A percentile compares a stretch with the other conserved stretches of the same genome.
These are phyloP conservation scores for Akanthomyces muscarius DNA, from an alignment of 2,329 filamentous ascomycete genomes.

Conservation along the genomic window DNA sequence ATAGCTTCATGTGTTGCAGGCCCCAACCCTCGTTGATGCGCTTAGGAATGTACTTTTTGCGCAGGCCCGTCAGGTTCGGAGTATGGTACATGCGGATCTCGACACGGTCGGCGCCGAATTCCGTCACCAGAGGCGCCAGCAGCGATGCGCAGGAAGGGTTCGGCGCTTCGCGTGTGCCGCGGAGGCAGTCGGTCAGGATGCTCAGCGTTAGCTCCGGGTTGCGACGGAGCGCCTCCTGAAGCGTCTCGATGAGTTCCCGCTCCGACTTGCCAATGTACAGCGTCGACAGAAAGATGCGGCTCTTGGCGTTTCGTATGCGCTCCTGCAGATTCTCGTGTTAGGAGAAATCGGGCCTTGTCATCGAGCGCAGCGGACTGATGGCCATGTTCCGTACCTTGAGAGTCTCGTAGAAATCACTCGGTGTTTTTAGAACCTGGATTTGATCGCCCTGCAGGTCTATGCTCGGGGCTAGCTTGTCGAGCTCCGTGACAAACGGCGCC, in stretches of 20 bases:
- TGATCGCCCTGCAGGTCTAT: conserved; percentile 81
- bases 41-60: conserved; percentile 78
- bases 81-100: conserved; percentile 98
- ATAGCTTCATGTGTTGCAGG: conserved; percentile 97
- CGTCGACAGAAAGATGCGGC: conserved; percentile 86
- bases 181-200: conserved; percentile 84
- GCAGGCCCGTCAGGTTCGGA: conserved; percentile 83
- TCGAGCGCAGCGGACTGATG: too few species aligned
- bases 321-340: conserved; percentile 41
- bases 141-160: conserved; percentile 83
- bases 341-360: neutral
- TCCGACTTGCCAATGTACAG: conserved; percentile 95
- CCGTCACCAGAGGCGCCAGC: conserved; percentile 73
- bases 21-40: conserved; percentile 98
- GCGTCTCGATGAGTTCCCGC: conserved; percentile 75
- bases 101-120: conserved; percentile 80
- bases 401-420: conserved; percentile 84
- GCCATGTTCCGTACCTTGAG: conserved; percentile 62
- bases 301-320: conserved; percentile 77
- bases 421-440: conserved; percentile 73
- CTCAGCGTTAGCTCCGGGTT: conserved; percentile 79
- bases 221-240: conserved; percentile 67
- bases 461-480: conserved; percentile 86
- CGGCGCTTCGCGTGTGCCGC: conserved; percentile 87
- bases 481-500: conserved; percentile 59